Base-by-base conservation (phyloP, 371 early-diverging fungal species). In the Mucor mucedo region DNA sequence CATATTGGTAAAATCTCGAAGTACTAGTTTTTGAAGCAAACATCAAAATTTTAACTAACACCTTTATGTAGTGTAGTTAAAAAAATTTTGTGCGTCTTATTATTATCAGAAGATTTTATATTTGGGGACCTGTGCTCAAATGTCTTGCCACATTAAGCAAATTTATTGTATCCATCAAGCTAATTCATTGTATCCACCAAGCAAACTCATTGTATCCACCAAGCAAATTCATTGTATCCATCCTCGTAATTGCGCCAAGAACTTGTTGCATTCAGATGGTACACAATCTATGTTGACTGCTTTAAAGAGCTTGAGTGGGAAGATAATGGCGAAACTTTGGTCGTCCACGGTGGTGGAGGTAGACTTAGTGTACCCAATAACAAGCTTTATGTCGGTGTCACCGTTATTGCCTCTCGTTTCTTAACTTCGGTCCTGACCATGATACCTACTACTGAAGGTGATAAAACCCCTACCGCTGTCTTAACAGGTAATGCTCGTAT, bases 321-420 rank as follows among this genome's bases (percentile, higher is more conserved):
- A 73, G 91, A 98, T 69, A 87, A 91, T 66, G 98, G 97, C 32
- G 91, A 93, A 48, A 92, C 93, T 2, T 78, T 98, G 16, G 89
- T 96, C 2, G 90, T 98, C 4, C 79, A 79, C 3, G 98, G 98
- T 52, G 82, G 82, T 28, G 89, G 89, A 7, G 95, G 94, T 10
- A 78, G 79, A 60, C 77, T 97, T 63, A 76, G 79, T n/a, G 87
- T 90, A 5, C 93, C 97, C 21, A 82, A 77, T 58, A 75, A 75
- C 16, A 95, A 94, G 63, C 73, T 98, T 39, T 98, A 95, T 76
- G 78, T 98, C 44, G 98, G 98, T 52, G 97, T 97, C 70, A 98
- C 99, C 2, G 99, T 98, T 52, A 98, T 98, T 3, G 99, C 99
- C 1, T 89, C 97, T 4, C 91, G 98, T 48, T 98, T 98, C 85